Base-by-base conservation (phyloP, 805 yeast genomes). In the Saccharomycopsis schoenii region DNA sequence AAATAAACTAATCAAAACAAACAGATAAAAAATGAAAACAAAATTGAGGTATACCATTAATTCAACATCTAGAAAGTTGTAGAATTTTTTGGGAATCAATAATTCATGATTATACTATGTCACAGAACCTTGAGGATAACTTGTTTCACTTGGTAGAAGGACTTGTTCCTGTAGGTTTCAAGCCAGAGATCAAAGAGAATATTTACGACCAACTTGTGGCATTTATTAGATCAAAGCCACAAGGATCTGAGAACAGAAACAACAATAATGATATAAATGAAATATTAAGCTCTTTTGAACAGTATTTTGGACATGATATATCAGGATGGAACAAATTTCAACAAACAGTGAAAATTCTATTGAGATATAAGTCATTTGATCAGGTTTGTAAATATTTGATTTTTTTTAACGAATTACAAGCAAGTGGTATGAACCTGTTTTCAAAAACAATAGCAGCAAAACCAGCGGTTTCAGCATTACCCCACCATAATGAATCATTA, bases 341-440 rank as follows among this genome's bases (percentile, higher is more conserved):
- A 50, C 58, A 64, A 10, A 64, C 72, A 1, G 62, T 77, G 19
- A 72, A 75, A 1, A 60, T 66, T 17, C 67, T 79, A 15, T 52
- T 72, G 15, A 68, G 65, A 29, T 60, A 68, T 29, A 72, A 69
- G 43, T 66, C 72, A 25, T 59, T 66, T 3, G 76, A 73, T 2
- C 74, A 76, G 36, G 69, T 75, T 15, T 68, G 72, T 21, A 71
- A 68, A 29, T 77, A 77, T 62, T 66, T 79, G 58, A 66, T 67
- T 12, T 41, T 56, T 58, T 58, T 58, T 12, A 47, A 47, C 15
- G 50, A 25, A 9, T 72, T 74, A 58, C 67, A 78, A 36, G 67
- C 69, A 51, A 60, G 8, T 42, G 36, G 25, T 15, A 43, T 1
- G 39, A 29, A 42, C n/a, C 43, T 15, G 34, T 41, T n/a, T 40